These are phyloP conservation scores for Penium margaritaceum DNA, from an alignment of 139 green algal species.

Conservation along the genomic window DNA sequence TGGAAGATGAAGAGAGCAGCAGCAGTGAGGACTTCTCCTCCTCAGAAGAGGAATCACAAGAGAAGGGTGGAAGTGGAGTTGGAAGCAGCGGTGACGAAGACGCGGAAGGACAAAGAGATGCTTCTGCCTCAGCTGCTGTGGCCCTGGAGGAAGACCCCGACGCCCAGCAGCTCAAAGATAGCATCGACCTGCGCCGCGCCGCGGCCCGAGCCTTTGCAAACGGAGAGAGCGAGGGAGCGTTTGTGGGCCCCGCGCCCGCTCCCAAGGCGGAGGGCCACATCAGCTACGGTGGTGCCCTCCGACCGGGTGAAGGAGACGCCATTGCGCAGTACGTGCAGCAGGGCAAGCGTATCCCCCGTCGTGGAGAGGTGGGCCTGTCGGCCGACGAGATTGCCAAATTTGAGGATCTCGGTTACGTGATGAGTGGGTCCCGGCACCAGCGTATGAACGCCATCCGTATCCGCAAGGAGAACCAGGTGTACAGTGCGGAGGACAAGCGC, in stretches of 20 bases:
- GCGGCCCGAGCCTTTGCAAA: no score
- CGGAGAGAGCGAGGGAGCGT: no score
- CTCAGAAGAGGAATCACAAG: no score
- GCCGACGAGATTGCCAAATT: constrained; percentile 80
- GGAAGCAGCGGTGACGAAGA: no score
- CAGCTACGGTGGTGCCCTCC: constrained; percentile 44
- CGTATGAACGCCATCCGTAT: constrained; percentile 97
- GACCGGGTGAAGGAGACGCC: constrained; percentile 51
- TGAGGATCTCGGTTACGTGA: constrained; percentile 90
- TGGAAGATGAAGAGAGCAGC: no score
- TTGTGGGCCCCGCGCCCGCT: constrained; percentile 31
- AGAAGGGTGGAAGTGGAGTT: no score
- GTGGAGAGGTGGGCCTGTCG: constrained; percentile 85
- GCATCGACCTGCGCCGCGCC: no score
- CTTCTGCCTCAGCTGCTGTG: no score
- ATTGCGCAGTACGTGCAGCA: constrained; percentile 86
- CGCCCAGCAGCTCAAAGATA: no score
- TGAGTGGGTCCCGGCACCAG: constrained; percentile 82
- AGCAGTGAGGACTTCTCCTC: no score
- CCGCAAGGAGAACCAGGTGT: constrained; percentile 89
- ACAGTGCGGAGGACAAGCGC: constrained; percentile 93
- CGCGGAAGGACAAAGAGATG: no score
- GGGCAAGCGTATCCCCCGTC: constrained; percentile 88
- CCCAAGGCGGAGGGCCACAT: constrained; percentile 36
- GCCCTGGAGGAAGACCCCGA: no score